phyloP scores from a whole-genome alignment of 2,329 filamentous ascomycete genomes.

The Sclerotinia borealis region DNA sequence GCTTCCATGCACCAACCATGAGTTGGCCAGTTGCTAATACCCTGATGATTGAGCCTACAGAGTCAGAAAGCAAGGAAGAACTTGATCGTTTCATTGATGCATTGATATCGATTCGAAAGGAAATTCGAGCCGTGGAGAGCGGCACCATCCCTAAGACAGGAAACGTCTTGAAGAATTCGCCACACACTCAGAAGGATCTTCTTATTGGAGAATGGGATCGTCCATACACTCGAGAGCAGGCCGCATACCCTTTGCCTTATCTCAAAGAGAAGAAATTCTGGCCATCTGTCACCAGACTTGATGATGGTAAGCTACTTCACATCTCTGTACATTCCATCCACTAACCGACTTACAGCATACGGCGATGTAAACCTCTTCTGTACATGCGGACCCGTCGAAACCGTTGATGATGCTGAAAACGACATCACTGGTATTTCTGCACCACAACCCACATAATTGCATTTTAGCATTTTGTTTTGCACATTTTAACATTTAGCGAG shows the following conservation, averaged over 20 bases:
- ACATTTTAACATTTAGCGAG: conserved; percentile 10
- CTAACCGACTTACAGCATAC: conserved; percentile 52
- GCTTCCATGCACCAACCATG: conserved; percentile 97
- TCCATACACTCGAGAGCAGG: conserved; percentile 73
- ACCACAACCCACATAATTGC: conserved; percentile 23
- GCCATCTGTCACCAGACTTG: conserved; percentile 78
- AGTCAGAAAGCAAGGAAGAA: conserved; percentile 87
- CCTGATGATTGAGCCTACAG: conserved; percentile 96
- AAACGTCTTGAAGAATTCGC: conserved; percentile 85
- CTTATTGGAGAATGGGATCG: conserved; percentile 72
- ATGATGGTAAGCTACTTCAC: conserved; percentile 63
- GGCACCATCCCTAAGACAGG: conserved; percentile 66
- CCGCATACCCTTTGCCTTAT: conserved; percentile 79
- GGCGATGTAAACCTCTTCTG: conserved; percentile 93
- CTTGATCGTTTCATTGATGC: conserved; percentile 91
- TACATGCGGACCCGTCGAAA: conserved; percentile 83
- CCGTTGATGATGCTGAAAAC: conserved; percentile 51
- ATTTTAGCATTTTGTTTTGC: conserved; percentile 4
- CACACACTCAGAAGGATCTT: conserved; percentile 79
- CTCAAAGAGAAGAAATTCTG: conserved; percentile 96
- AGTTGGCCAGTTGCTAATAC: conserved; percentile 93
- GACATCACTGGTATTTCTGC: conserved; percentile 24
- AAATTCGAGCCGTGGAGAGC: conserved; percentile 79
- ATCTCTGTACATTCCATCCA: conserved; percentile 11
- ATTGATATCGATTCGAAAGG: conserved; percentile 75